Percentiles rank a stretch among this genome's conserved stretches.
Evolutionary conservation across 208 protist species (phyloP).

Genomic region (Vickermania spadyakhi): DNA sequence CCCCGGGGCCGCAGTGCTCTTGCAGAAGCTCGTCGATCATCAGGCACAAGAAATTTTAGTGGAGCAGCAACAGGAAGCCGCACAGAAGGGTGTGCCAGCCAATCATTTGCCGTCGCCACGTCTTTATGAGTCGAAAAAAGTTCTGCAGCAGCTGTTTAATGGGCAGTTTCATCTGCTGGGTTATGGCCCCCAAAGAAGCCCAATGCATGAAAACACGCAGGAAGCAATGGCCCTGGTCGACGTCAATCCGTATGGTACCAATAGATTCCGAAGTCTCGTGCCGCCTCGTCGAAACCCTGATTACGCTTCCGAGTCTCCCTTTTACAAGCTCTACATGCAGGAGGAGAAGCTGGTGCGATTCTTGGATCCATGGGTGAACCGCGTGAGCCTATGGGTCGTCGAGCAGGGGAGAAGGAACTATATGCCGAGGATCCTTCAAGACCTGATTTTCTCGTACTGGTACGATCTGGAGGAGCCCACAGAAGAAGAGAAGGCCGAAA

Average conservation of each 20-base stretch:
- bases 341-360: constrained; percentile 14
- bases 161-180: too few species aligned
- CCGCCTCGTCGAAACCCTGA: constrained; percentile 10
- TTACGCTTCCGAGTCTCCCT: constrained; percentile 3
- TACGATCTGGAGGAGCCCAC: constrained; percentile 40
- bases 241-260: constrained; percentile 51
- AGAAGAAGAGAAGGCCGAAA: constrained; percentile 8
- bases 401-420: constrained; percentile 33
- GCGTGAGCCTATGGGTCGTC: constrained; percentile 19
- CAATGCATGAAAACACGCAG: constrained; percentile 18
- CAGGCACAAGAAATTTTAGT: constrained; percentile 39
- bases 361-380: constrained; percentile 14
- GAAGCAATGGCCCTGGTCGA: neutral
- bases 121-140: constrained; percentile 19
- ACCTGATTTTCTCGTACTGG: constrained; percentile 52
- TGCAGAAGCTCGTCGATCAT: constrained; percentile 64
- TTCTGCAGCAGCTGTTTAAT: constrained; percentile 56
- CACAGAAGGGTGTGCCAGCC: constrained; percentile 2
- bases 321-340: constrained; percentile 6
- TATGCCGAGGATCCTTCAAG: constrained; percentile 32
- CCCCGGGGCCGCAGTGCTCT: constrained; percentile 55
- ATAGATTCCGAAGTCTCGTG: constrained; percentile 43
- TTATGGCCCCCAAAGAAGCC: too few species aligned
- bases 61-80: constrained; percentile 5
- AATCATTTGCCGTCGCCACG: constrained; percentile 25